A percentile compares a stretch with the other conserved stretches of the same genome.
Conservation (phyloP, 805 yeast genomes). For the Brettanomyces sp. region DNA sequence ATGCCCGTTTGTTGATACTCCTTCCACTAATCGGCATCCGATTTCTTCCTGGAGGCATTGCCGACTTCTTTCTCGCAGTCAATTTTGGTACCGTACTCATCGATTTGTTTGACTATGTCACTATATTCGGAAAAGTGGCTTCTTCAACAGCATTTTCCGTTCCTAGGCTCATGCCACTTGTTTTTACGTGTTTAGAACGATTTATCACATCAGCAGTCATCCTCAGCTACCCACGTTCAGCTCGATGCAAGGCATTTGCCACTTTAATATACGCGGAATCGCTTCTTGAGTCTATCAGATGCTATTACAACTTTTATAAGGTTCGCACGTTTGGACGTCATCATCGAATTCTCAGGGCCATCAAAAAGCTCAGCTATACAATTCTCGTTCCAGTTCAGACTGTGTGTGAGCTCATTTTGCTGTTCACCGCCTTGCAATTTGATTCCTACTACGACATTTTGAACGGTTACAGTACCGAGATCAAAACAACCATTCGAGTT, state of each 20-base stretch:
- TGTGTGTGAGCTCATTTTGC: constrained; percentile 12
- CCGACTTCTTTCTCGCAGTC: constrained; percentile 41
- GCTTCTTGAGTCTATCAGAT: constrained; percentile 14
- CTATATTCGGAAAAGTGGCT: constrained; percentile 14
- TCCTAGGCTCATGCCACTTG: constrained; percentile 4
- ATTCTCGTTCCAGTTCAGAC: constrained; percentile 16
- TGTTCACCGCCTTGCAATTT: constrained; percentile 15
- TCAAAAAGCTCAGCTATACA: constrained; percentile 10
- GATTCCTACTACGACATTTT: constrained; percentile 8
- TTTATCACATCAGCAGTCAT: constrained; percentile 10
- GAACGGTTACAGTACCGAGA: constrained; percentile 7
- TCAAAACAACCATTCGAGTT: background rate
- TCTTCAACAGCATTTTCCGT: constrained; percentile 3
- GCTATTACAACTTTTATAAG: constrained; percentile 18
- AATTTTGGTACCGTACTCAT: constrained; percentile 8
- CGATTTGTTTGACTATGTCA: constrained; percentile 15
- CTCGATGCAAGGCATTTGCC: constrained; percentile 18
- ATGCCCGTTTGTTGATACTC: constrained; percentile 41
- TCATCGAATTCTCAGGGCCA: constrained; percentile 10
- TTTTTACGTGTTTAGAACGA: constrained; percentile 1
- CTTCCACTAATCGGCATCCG: constrained; percentile 55
- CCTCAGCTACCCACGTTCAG: constrained; percentile 19
- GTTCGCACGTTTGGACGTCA: constrained; percentile 18
- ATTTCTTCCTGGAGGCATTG: constrained; percentile 65
- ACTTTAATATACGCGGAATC: constrained; percentile 14